Base-by-base conservation (phyloP, 352 stramenopile genomes). In the Thalassiosira hispida region DNA sequence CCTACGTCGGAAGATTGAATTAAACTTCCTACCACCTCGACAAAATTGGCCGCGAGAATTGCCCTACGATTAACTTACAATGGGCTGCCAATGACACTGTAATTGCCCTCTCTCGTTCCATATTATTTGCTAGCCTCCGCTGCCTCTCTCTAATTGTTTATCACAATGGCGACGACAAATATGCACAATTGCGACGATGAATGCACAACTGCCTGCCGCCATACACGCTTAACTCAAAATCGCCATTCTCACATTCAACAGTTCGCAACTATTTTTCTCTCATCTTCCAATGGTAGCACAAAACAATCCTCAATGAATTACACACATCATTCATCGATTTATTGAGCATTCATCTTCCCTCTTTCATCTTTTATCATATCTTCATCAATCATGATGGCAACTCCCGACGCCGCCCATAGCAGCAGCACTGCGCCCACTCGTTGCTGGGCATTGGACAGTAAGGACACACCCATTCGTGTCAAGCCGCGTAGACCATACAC, bases 401-500 rank as follows among this genome's bases (percentile, higher is more conserved):
- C 35, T 23, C 35, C 57, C 20, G 35, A 52, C 16, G 56, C 56
- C 35, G 31, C 56, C 8, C 56, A 7, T n/a, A 29, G 33, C 31
- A 65, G 25, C 31, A 29, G 56, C 11, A 47, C 11, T 49, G 56
- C 8, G 51, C n/a, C 38, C 18, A 51, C 4, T 20, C 57, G 57
- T 23, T 42, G 61, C 23, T 79, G 71, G 71, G 60, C 27, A 55
- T 44, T 79, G 16, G 59, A 79, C 38, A 73, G 60, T 27, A 44
- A 61, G n/a, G 31, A 79, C 35, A 44, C 55, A 40, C 33, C 71
- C n/a, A 33, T 68, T 40, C 22, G 42, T 38, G 42, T 68, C 38
- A 85, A 85, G 61, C 77, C 77, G 1, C 66, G 61, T 23, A 27
- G 77, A 35, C 77, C 77, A 18, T 85, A 85, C 44, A 85, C 77